Base-by-base conservation (phyloP, 305 asterid species). In the Striga hermonthica region DNA sequence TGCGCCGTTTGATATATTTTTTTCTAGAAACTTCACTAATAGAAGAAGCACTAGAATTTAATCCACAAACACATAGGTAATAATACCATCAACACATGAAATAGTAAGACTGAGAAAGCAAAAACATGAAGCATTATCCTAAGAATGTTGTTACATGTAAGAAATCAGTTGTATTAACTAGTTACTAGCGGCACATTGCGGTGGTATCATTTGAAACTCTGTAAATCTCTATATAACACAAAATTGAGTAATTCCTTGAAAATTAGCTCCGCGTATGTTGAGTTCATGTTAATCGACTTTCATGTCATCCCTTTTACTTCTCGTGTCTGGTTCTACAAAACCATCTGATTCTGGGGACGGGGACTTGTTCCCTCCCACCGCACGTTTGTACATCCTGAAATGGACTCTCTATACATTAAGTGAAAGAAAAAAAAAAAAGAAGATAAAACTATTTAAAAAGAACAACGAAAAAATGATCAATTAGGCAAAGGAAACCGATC, bases 371-470 rank as follows among this genome's bases (percentile, higher is more conserved):
- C 73, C 57, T 7, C 34, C 80, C 69, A 65, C 60, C 76, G 67
- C 68, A 40, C 78, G 83, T 66, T 78, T 84, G 85, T 79, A 84
- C 80, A 77, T 74, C 95, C 98, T 91, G 93, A 78, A 84, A 81
- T 36, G 66, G 6, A 57, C 44, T 71, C 62, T 50, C 9, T 53
- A 63, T n/a, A 41, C 62, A 41, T 48, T 62, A 44, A 67, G 54
- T 62, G 52, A 34, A 52, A 5, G 8, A 6, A 35, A 57, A 62
- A 40, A n/a, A 56, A 54, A 34, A 56, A 48, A 57, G 57, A 65
- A 56, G n/a, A n/a, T n/a, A n/a, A n/a, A n/a, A n/a, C n/a, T n/a
- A n/a, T n/a, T n/a, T n/a, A 49, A n/a, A n/a, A n/a, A n/a, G n/a
- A n/a, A n/a, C n/a, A n/a, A n/a, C n/a, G n/a, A n/a, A n/a, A n/a